These are phyloP conservation scores for Aspergillus tubingensis DNA, from an alignment of 2,329 filamentous ascomycete species.

Conservation along the genomic window DNA sequence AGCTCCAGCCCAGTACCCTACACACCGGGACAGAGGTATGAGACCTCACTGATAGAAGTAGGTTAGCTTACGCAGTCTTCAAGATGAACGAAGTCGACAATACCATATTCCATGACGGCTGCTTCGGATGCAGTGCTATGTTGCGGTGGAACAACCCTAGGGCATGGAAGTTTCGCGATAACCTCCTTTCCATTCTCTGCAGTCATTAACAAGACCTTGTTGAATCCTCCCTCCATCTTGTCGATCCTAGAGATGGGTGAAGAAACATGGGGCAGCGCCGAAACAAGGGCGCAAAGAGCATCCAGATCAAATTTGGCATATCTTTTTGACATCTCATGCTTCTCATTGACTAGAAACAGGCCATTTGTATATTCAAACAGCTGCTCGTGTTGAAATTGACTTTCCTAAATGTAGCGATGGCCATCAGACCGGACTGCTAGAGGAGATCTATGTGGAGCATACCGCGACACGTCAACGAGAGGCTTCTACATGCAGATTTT, in stretches of 20 bases:
- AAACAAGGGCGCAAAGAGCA: conserved; percentile 30
- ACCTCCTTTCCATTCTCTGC: conserved; percentile 24
- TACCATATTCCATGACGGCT: conserved; percentile 28
- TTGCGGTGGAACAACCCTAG: conserved; percentile 16
- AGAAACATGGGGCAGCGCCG: conserved; percentile 16
- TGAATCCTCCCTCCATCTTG: conserved; percentile 34
- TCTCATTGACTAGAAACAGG: conserved; percentile 32
- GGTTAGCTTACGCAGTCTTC: conserved; percentile 13
- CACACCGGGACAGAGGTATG: conserved; percentile 28
- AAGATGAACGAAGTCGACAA: neutral
- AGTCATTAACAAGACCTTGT: conserved; percentile 29
- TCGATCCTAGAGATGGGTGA: conserved; percentile 31
- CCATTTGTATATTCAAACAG: conserved; percentile 32
- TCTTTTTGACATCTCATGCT: conserved; percentile 24
- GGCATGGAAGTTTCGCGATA: conserved; percentile 27
- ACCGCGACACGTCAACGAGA: too few species aligned
- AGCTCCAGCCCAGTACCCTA: conserved; percentile 31
- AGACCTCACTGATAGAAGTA: conserved; percentile 23
- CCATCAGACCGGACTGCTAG: too few species aligned
- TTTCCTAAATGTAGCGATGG: neutral
- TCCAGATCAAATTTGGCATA: conserved; percentile 33
- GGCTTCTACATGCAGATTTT: too few species aligned
- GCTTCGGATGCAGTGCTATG: conserved; percentile 29
- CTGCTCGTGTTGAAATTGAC: conserved; percentile 4
- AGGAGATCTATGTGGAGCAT: too few species aligned